These are phyloP conservation scores for Aspergillus carbonarius DNA, from an alignment of 2,329 filamentous ascomycete genomes.

Conservation along the genomic window DNA sequence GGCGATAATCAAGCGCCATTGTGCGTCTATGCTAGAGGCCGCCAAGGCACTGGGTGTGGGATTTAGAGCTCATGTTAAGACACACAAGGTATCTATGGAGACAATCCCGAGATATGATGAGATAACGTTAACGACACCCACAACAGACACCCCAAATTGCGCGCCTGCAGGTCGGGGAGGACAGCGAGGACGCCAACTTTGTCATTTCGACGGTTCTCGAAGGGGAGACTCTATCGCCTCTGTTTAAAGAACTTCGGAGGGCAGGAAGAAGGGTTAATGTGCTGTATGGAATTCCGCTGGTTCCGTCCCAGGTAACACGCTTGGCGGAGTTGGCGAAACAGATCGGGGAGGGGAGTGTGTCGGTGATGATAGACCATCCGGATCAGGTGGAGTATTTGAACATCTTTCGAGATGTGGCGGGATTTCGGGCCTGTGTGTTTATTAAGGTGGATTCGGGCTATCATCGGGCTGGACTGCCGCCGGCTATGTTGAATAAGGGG, in stretches of 20 bases:
- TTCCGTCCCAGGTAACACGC: slow-evolving; percentile 60
- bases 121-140: not conserved
- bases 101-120: not conserved
- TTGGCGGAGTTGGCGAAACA: slow-evolving; percentile 57
- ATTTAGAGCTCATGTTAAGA: slow-evolving; percentile 79
- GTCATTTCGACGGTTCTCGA: slow-evolving; percentile 74
- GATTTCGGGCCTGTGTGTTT: slow-evolving; percentile 57
- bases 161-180: slow-evolving; percentile 66
- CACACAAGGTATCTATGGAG: slow-evolving; percentile 64
- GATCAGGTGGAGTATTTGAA: slow-evolving; percentile 57
- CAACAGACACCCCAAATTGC: slow-evolving; percentile 64
- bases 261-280: slow-evolving; percentile 61
- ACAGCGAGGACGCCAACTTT: slow-evolving; percentile 55
- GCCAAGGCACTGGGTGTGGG: slow-evolving; percentile 58
- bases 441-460: slow-evolving; percentile 75
- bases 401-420: slow-evolving; percentile 45
- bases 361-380: slow-evolving; percentile 69
- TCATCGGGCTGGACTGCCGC: slow-evolving; percentile 66
- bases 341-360: slow-evolving; percentile 58
- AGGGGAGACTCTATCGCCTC: slow-evolving; percentile 64
- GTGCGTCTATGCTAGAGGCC: slow-evolving; percentile 68
- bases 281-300: slow-evolving; percentile 70
- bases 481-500: slow-evolving; percentile 45
- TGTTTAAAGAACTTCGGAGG: slow-evolving; percentile 58
- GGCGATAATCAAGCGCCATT: slow-evolving; percentile 66